Conservation (phyloP, 106 monocot genomes). For the Iris macrosiphon region DNA sequence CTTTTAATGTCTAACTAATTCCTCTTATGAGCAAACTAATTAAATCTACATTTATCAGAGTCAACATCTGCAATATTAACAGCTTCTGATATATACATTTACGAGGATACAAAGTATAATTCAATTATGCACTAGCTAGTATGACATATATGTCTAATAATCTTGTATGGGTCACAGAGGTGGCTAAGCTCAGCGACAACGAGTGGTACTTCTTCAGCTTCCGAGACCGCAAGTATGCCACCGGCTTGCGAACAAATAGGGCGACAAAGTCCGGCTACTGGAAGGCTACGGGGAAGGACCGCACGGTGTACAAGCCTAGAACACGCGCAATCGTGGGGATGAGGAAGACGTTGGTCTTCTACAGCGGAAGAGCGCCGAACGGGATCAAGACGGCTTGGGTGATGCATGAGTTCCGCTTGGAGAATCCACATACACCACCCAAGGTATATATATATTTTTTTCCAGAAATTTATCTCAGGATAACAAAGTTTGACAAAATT, state of each 20-base stretch:
- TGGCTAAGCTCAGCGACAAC: conserved; percentile 50
- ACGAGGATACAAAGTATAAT: too few species aligned
- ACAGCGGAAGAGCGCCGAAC: conserved; percentile 60
- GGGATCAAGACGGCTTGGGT: conserved; percentile 50
- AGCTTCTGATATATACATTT: too few species aligned
- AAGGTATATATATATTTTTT: conserved; percentile 27
- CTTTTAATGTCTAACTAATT: too few species aligned
- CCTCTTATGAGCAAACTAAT: too few species aligned
- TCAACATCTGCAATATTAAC: too few species aligned
- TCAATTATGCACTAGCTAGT: too few species aligned
- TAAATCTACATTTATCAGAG: too few species aligned
- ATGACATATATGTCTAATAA: too few species aligned
- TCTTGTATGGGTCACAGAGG: conserved; percentile 19
- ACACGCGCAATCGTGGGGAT: conserved; percentile 38
- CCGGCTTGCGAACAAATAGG: conserved; percentile 50
- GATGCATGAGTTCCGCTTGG: conserved; percentile 63
- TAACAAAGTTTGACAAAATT: too few species aligned
- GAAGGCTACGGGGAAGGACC: conserved; percentile 69
- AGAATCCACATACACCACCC: conserved; percentile 37
- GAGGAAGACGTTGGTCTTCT: conserved; percentile 67
- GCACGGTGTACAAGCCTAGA: conserved; percentile 14
- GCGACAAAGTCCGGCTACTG: conserved; percentile 62
- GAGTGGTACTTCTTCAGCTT: conserved; percentile 91
- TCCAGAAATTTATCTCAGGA: too few species aligned
- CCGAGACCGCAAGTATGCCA: conserved; percentile 70